Evolutionary conservation across 2,329 filamentous ascomycete species (phyloP).

Genomic region (Paecilomyces variotii): DNA sequence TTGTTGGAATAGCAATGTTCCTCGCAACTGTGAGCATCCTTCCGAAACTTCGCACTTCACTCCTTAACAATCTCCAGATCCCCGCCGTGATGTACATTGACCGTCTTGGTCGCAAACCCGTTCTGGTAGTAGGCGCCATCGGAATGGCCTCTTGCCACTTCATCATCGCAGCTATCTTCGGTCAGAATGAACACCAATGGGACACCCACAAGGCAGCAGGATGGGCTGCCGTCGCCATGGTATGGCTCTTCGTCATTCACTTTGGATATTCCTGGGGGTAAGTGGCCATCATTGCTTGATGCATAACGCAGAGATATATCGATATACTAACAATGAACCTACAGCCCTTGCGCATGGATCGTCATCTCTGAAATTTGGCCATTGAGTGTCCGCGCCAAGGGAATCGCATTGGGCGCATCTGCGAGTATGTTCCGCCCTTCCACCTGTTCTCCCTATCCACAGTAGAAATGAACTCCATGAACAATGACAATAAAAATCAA

Average conservation of each 20-base stretch:
- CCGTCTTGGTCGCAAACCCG: constrained; percentile 22
- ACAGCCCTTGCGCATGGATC: constrained; percentile 59
- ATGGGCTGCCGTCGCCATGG: constrained; percentile 52
- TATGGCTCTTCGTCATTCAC: constrained; percentile 63
- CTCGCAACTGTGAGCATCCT: constrained; percentile 9
- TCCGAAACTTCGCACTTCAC: not conserved
- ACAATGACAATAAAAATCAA: not conserved
- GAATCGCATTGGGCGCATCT: constrained; percentile 59
- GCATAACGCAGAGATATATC: not conserved
- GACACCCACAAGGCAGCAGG: constrained; percentile 49
- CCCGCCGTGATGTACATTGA: constrained; percentile 26
- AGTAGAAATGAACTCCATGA: not conserved
- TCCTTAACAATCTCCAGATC: constrained; percentile 11
- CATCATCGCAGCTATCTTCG: constrained; percentile 60
- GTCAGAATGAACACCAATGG: constrained; percentile 53
- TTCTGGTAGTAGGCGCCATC: constrained; percentile 44
- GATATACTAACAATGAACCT: not conserved
- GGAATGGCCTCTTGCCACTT: constrained; percentile 63
- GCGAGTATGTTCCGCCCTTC: constrained; percentile 30
- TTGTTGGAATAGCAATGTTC: constrained; percentile 21
- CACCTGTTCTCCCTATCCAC: constrained; percentile 7
- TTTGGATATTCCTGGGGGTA: constrained; percentile 65
- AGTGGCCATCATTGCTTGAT: not conserved
- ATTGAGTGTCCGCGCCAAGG: constrained; percentile 60
- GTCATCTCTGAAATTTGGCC: constrained; percentile 70